A percentile compares a stretch with the other conserved stretches of the same genome.
Evolutionary conservation across 2,329 filamentous ascomycete genomes (phyloP).

Genomic region (Pseudocercospora musae): DNA sequence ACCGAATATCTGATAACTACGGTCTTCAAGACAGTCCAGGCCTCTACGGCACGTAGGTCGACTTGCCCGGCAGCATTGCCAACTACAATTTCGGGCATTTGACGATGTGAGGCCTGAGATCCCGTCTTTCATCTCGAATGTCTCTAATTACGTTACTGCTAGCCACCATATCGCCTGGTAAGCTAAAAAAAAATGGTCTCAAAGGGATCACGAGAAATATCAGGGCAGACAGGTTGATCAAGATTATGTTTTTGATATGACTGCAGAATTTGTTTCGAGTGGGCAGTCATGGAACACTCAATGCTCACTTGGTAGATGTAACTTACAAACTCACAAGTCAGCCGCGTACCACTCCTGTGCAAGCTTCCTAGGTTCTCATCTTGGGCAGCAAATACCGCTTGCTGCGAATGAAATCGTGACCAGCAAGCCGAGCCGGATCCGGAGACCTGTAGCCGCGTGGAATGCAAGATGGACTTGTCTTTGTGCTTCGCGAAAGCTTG

Average conservation of each 20-base stretch:
- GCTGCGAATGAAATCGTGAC: neutral
- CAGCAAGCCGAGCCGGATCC: neutral
- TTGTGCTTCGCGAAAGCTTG: slow-evolving; percentile 3
- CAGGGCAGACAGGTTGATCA: neutral
- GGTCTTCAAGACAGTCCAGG: neutral
- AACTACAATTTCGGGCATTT: neutral
- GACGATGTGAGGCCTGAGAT: neutral
- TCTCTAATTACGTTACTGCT: neutral
- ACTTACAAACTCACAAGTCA: neutral
- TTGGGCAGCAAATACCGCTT: neutral
- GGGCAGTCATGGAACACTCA: neutral
- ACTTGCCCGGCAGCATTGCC: neutral
- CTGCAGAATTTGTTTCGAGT: neutral
- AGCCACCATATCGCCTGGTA: neutral
- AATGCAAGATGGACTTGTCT: neutral
- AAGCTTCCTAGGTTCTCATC: neutral
- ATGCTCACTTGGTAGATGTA: neutral
- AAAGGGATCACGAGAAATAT: neutral
- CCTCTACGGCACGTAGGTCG: neutral
- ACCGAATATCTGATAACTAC: neutral
- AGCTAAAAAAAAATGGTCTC: no score
- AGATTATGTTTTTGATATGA: neutral
- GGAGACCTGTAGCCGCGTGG: neutral
- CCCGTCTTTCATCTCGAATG: neutral
- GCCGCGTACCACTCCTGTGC: neutral